Percentiles rank a stretch among this genome's conserved stretches.
phyloP scores from a whole-genome alignment of 2,329 filamentous ascomycete genomes.

The Plectosphaerella sp. region DNA sequence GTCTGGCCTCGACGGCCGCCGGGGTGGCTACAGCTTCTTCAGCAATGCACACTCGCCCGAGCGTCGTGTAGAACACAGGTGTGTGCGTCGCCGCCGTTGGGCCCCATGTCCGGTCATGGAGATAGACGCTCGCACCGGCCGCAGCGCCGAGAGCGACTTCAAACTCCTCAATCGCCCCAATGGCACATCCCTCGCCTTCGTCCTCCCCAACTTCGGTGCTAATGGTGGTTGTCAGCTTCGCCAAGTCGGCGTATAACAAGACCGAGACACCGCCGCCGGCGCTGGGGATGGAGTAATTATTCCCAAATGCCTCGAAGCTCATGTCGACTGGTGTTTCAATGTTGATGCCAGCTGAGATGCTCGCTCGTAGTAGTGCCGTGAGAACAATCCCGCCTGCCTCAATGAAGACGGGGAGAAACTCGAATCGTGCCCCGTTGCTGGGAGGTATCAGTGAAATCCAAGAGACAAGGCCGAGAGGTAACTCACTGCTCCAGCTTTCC shows the following conservation, averaged over 20 bases:
- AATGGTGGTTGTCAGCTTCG: conserved; percentile 49
- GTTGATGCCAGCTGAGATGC: conserved; percentile 38
- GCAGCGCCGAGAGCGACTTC: conserved; percentile 47
- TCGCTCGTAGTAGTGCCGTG: conserved; percentile 32
- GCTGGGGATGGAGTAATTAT: conserved; percentile 9
- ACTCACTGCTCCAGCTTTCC: conserved; percentile 45
- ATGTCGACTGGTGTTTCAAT: conserved; percentile 15
- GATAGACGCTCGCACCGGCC: conserved; percentile 45
- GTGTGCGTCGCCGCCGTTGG: conserved; percentile 39
- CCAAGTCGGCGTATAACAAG: conserved; percentile 45
- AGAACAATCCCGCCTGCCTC: conserved; percentile 15
- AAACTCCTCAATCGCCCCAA: conserved; percentile 45
- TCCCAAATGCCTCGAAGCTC: conserved; percentile 10
- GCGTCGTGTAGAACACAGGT: conserved; percentile 48
- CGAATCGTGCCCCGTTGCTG: conserved; percentile 49
- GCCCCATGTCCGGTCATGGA: conserved; percentile 43
- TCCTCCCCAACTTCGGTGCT: conserved; percentile 28
- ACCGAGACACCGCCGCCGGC: conserved; percentile 42
- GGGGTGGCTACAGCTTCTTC: conserved; percentile 16
- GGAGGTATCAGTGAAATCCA: neutral
- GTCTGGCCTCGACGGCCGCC: conserved; percentile 7
- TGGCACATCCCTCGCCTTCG: conserved; percentile 31
- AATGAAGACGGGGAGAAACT: conserved; percentile 52
- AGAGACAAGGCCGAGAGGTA: neutral
- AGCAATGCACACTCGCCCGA: conserved; percentile 34